Evolutionary conservation across 352 stramenopile species (phyloP).

Genomic region (Globisporangium apiculatum): DNA sequence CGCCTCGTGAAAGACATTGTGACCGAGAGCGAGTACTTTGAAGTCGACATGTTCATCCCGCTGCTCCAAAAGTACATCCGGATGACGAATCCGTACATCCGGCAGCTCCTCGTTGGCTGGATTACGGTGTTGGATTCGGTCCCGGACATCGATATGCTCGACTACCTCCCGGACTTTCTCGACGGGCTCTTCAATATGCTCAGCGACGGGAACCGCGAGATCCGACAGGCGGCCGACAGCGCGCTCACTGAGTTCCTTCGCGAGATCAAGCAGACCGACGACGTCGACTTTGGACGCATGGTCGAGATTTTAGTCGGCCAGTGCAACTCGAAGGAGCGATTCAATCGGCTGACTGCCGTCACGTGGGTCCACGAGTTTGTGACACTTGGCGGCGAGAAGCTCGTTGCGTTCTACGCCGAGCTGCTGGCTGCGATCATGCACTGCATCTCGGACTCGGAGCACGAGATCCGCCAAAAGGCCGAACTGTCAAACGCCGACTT

Average conservation of each 20-base stretch:
- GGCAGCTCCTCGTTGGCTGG: conserved; percentile 97
- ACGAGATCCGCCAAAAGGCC: conserved; percentile 95
- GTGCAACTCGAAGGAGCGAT: conserved; percentile 94
- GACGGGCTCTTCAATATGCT: conserved; percentile 99
- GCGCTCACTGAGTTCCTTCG: conserved; percentile 93
- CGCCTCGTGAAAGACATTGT: conserved; percentile 98
- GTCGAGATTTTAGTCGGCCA: conserved; percentile 97
- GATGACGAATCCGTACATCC: conserved; percentile 99
- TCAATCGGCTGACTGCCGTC: conserved; percentile 96
- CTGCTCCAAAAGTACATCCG: conserved; percentile 99
- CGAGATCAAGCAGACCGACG: conserved; percentile 94
- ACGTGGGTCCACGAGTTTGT: conserved; percentile 99
- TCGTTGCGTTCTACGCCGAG: conserved; percentile 95
- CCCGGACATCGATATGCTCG: conserved; percentile 99
- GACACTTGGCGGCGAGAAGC: conserved; percentile 89
- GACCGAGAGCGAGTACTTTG: conserved; percentile 97
- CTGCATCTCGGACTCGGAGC: conserved; percentile 96
- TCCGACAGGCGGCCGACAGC: conserved; percentile 93
- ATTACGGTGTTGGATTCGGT: conserved; percentile 98
- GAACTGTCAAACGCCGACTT: conserved; percentile 96
- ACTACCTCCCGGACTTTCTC: conserved; percentile 96
- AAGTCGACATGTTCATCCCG: conserved; percentile 98
- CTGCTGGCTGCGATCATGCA: conserved; percentile 96
- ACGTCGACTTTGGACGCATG: conserved; percentile 97
- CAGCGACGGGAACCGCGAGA: conserved; percentile 97